phyloP scores from a whole-genome alignment of 345 rosid genomes.

The Hevea brasiliensis region DNA sequence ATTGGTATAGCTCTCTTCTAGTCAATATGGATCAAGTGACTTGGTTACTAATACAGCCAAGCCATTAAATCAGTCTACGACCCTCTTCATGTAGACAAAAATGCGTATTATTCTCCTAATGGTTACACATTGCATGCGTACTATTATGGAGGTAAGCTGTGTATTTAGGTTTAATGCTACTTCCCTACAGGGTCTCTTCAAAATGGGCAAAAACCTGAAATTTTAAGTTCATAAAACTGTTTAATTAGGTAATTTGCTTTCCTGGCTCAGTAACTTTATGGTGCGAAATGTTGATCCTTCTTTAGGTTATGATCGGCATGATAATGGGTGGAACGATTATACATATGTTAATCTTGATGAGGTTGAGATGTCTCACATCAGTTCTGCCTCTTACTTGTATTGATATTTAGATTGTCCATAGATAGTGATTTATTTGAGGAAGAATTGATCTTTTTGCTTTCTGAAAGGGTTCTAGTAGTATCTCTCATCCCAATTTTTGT shows the following conservation, averaged over 20 bases:
- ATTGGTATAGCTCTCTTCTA: slow-evolving; percentile 7
- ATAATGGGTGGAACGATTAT: slow-evolving; percentile 3
- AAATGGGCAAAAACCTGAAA: background rate
- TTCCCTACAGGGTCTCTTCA: background rate
- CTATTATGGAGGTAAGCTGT: slow-evolving; percentile 8
- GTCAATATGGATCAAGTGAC: slow-evolving; percentile 14
- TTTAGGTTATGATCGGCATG: slow-evolving; percentile 1
- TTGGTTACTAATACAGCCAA: slow-evolving; percentile 13
- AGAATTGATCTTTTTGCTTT: background rate
- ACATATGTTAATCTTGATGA: background rate
- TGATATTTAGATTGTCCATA: background rate
- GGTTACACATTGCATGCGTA: background rate
- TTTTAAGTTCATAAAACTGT: background rate
- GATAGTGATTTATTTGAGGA: background rate
- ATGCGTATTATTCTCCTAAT: background rate
- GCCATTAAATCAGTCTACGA: slow-evolving; percentile 6
- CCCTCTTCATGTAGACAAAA: slow-evolving; percentile 1
- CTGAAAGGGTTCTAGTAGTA: background rate
- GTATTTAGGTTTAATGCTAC: background rate
- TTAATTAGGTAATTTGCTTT: background rate
- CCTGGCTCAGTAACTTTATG: background rate
- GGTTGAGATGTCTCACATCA: slow-evolving; percentile 13
- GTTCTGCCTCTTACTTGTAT: slow-evolving; percentile 5
- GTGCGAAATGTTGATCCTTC: background rate
- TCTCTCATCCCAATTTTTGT: too few species aligned